These are phyloP conservation scores for Fusarium sp. DNA, from an alignment of 2,329 filamentous ascomycete genomes.

Conservation along the genomic window DNA sequence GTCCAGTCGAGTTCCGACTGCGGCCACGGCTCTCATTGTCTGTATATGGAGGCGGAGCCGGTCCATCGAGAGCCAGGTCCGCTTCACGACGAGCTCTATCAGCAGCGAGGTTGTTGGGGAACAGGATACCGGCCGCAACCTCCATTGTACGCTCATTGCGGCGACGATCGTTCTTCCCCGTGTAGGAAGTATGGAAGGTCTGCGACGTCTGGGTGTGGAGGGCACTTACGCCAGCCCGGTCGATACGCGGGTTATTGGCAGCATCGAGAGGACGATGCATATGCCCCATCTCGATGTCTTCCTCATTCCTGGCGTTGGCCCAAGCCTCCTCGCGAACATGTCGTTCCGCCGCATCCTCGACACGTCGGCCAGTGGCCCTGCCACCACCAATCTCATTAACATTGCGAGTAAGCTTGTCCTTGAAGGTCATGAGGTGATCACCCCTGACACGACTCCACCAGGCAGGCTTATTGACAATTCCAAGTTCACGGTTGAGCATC, in stretches of 20 bases:
- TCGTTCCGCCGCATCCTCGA: slow-evolving; percentile 59
- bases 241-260: slow-evolving; percentile 50
- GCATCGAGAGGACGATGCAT: slow-evolving; percentile 42
- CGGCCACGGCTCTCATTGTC: slow-evolving; percentile 47
- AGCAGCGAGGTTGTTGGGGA: slow-evolving; percentile 59
- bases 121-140: slow-evolving; percentile 63
- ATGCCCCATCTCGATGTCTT: slow-evolving; percentile 59
- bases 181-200: slow-evolving; percentile 50
- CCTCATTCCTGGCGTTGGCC: slow-evolving; percentile 48
- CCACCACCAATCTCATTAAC: slow-evolving; percentile 69
- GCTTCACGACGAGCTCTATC: slow-evolving; percentile 55
- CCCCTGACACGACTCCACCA: slow-evolving; percentile 76
- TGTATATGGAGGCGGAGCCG: slow-evolving; percentile 59
- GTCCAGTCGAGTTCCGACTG: slow-evolving; percentile 35
- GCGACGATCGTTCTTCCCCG: slow-evolving; percentile 62
- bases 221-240: slow-evolving; percentile 50
- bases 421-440: slow-evolving; percentile 62
- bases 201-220: slow-evolving; percentile 39
- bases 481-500: slow-evolving; percentile 72
- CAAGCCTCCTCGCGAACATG: slow-evolving; percentile 53
- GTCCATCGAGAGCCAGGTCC: slow-evolving; percentile 62
- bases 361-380: slow-evolving; percentile 59
- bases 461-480: slow-evolving; percentile 72
- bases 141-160: slow-evolving; percentile 62
- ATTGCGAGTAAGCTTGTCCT: slow-evolving; percentile 69